phyloP scores from a whole-genome alignment of 139 green algal species.

The Picochlorum sp. region DNA sequence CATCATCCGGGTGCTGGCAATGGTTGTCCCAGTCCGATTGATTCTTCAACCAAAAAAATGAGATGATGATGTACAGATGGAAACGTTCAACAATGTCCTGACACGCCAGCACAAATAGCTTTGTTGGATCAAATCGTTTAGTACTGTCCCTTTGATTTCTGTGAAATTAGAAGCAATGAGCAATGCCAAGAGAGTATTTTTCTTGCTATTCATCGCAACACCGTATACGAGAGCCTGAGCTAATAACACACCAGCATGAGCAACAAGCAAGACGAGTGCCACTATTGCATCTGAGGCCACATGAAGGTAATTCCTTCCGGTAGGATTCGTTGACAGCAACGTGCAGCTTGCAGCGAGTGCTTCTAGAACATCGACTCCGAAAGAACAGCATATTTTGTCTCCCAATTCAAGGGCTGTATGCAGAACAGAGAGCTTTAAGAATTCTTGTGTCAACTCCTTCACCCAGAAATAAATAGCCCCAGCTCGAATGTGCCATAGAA shows the following conservation, averaged over 20 bases:
- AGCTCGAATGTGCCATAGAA: conserved; percentile 55
- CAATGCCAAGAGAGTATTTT: conserved; percentile 68
- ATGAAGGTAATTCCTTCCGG: not conserved
- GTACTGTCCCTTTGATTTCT: conserved; percentile 80
- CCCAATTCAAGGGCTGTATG: conserved; percentile 74
- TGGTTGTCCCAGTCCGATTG: conserved; percentile 32
- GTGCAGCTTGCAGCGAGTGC: conserved; percentile 70
- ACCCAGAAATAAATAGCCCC: conserved; percentile 82
- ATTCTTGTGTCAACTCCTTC: conserved; percentile 67
- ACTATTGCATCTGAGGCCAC: conserved; percentile 22
- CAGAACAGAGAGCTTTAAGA: conserved; percentile 82
- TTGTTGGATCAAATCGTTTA: conserved; percentile 61
- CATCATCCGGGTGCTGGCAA: conserved; percentile 33
- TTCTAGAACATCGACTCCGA: conserved; percentile 74
- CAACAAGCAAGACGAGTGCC: conserved; percentile 12
- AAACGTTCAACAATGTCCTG: conserved; percentile 85
- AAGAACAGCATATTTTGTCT: conserved; percentile 83
- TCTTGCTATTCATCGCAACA: conserved; percentile 72
- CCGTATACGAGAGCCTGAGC: conserved; percentile 61
- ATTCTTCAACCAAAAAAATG: conserved; percentile 78
- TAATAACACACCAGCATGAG: conserved; percentile 25
- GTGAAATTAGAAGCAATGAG: conserved; percentile 85
- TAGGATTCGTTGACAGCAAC: conserved; percentile 6
- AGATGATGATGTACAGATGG: conserved; percentile 64
- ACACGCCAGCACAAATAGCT: conserved; percentile 50